These are phyloP conservation scores for Cryptococcus amylolentus DNA, from an alignment of 1,284 basidiomycete genomes.

Conservation along the genomic window DNA sequence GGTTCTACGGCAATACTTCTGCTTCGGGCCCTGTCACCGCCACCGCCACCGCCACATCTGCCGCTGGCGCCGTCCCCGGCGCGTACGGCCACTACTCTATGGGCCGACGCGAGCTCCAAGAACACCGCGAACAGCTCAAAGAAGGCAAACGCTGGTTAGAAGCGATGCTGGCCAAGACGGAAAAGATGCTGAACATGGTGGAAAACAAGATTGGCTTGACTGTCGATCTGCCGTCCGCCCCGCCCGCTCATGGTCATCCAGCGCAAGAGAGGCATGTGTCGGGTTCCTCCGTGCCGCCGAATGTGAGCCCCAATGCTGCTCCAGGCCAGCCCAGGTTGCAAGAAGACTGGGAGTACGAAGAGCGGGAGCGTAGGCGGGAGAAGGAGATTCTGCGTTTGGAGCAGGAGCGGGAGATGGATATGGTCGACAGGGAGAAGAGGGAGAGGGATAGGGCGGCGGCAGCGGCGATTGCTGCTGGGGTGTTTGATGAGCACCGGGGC, in stretches of 20 bases:
- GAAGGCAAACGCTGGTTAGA: slow-evolving; percentile 50
- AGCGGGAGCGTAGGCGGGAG: slow-evolving; percentile 36
- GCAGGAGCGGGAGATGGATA: slow-evolving; percentile 39
- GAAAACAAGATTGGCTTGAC: slow-evolving; percentile 43
- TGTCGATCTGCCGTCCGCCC: slow-evolving; percentile 9
- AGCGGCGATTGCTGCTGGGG: neutral
- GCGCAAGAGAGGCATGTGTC: neutral
- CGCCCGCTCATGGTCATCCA: neutral
- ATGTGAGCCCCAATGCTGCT: slow-evolving; percentile 2
- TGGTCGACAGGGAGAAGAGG: slow-evolving; percentile 33
- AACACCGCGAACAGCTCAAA: slow-evolving; percentile 48
- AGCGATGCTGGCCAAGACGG: slow-evolving; percentile 44
- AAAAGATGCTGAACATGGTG: slow-evolving; percentile 43
- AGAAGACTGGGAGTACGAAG: slow-evolving; percentile 46
- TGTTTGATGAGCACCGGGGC: slow-evolving; percentile 1
- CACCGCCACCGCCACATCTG: neutral
- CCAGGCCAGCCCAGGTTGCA: slow-evolving; percentile 4
- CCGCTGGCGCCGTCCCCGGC: slow-evolving; percentile 1
- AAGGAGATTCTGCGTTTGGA: slow-evolving; percentile 41
- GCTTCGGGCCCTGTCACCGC: slow-evolving; percentile 3
- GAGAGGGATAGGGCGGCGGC: slow-evolving; percentile 26
- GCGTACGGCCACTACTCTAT: slow-evolving; percentile 36
- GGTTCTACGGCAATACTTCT: slow-evolving; percentile 13
- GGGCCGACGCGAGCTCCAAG: slow-evolving; percentile 41
- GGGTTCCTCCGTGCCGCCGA: neutral